Evolutionary conservation across 148 eudicot species (phyloP), one percentile per base, ranked within the genome.

Genomic region (Vaccinium darrowii): DNA sequence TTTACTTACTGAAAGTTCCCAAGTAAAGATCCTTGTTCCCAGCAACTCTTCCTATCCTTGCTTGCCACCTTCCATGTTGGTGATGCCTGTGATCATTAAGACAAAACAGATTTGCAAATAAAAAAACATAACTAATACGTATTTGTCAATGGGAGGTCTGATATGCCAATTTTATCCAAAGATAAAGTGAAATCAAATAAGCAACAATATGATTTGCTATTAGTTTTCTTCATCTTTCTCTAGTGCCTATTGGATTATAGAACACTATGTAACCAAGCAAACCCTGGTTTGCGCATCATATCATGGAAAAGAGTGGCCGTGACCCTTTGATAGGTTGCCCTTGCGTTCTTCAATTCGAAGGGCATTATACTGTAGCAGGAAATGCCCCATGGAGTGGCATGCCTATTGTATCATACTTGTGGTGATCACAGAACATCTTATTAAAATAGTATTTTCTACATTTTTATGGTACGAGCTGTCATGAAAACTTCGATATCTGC

Each of bases 21-120:
- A 96, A 81, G 90, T 96, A 96, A 80, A 96, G 98, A 86, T 96
- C 99, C 77, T 96, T 96, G 93, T 96, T 96, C 84, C 99, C 99
- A 1, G 99, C 99, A 85, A 96, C 99, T 82, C 99, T 92, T 58
- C 99, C 99, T 25, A 96, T 96, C 72, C 99, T 94, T 57, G 99
- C 99, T 88, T 96, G 99, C 99, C 99, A 96, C 82, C 99, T 94
- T 85, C 99, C 99, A 92, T 96, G 99, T 63, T 96, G 99, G 79
- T 96, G 99, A 86, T 96, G 99, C 84, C 99, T 96, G 85, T 81
- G 80, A 83, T 19, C 51, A 36, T 78, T 36, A 36, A 87, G 81
- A 82, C 36, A 50, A 50, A 76, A 23, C 0, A 10, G 25, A 13
- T 76, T 78, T 30, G 49, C 47, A 53, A 3, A 27, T 1, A 19